These are phyloP conservation scores for Solanum hybrid DNA, from an alignment of 305 asterid genomes.

Conservation along the genomic window DNA sequence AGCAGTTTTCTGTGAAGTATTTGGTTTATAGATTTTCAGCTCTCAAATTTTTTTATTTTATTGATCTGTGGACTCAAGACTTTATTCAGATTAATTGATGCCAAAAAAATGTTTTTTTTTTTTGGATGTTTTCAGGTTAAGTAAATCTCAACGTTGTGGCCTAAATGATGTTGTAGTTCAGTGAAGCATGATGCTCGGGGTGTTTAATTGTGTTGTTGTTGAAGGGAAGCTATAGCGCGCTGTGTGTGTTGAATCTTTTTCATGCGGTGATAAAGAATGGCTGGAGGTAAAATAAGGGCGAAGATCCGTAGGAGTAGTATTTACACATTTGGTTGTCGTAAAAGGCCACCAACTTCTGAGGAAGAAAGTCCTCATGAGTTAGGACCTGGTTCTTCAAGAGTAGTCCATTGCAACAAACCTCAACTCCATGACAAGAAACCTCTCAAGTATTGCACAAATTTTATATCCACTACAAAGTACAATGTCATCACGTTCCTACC, in stretches of 20 bases:
- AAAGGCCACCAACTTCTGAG: conserved; percentile 29
- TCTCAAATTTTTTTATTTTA: not conserved
- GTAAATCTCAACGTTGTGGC: not conserved
- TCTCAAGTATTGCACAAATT: conserved; percentile 49
- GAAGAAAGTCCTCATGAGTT: conserved; percentile 41
- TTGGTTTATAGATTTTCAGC: not conserved
- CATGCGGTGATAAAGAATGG: conserved; percentile 27
- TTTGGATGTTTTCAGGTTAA: not conserved
- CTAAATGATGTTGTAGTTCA: not conserved
- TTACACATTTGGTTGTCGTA: conserved; percentile 55
- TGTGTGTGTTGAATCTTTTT: not conserved
- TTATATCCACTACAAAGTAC: conserved; percentile 80
- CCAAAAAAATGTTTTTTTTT: not conserved
- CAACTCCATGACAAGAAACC: conserved; percentile 45
- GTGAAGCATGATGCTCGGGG: not conserved
- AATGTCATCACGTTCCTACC: conserved; percentile 64
- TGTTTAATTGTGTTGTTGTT: not conserved
- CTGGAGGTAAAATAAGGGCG: conserved; percentile 57
- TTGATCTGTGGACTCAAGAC: not conserved
- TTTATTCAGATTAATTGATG: not conserved
- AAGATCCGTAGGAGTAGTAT: conserved; percentile 53
- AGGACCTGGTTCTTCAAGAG: conserved; percentile 54
- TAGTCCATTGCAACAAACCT: conserved; percentile 65
- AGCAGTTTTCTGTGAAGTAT: not conserved
- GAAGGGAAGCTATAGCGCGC: not conserved